Percentiles rank a stretch among this genome's conserved stretches.
phyloP scores from a whole-genome alignment of 441 rosid genomes.

The Erodium moschatum region DNA sequence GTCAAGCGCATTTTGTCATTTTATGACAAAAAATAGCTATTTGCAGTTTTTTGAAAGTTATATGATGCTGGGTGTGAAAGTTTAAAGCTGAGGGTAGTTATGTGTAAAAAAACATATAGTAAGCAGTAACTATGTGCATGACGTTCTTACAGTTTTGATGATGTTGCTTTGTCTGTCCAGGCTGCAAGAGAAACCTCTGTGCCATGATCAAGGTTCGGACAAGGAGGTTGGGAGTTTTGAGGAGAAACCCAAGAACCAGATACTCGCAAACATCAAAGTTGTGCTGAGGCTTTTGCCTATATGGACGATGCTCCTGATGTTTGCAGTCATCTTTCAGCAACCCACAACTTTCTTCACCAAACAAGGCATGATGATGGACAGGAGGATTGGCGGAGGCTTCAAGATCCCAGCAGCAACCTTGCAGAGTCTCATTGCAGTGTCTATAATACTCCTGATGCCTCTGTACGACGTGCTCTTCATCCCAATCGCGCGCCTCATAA shows the following conservation, averaged over 20 bases:
- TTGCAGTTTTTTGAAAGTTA: too few relatives aligned
- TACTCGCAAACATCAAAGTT: constrained; percentile 35
- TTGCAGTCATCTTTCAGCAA: constrained; percentile 79
- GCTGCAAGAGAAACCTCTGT: constrained; percentile 74
- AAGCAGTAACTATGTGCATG: too few relatives aligned
- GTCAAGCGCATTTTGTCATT: too few relatives aligned
- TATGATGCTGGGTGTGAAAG: too few relatives aligned
- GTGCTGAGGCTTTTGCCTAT: constrained; percentile 61
- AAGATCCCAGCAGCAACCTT: constrained; percentile 87
- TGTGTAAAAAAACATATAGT: too few relatives aligned
- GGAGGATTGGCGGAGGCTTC: constrained; percentile 55
- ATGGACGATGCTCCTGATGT: constrained; percentile 82
- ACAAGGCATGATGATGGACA: constrained; percentile 83
- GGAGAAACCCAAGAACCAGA: constrained; percentile 20
- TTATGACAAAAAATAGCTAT: too few relatives aligned
- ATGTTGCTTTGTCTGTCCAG: constrained; percentile 25
- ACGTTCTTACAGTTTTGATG: too few relatives aligned
- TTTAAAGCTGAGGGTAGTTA: too few relatives aligned
- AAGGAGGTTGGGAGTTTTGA: constrained; percentile 16
- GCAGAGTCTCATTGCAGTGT: constrained; percentile 73
- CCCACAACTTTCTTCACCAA: constrained; percentile 85
- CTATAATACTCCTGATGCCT: constrained; percentile 79
- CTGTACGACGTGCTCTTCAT: constrained; percentile 54
- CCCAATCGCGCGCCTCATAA: constrained; percentile 41
- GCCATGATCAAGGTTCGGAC: constrained; percentile 27